Percentiles rank a stretch among this genome's conserved stretches.
Evolutionary conservation across 2,329 filamentous ascomycete genomes (phyloP).

Genomic region (Fusarium pilosicola): DNA sequence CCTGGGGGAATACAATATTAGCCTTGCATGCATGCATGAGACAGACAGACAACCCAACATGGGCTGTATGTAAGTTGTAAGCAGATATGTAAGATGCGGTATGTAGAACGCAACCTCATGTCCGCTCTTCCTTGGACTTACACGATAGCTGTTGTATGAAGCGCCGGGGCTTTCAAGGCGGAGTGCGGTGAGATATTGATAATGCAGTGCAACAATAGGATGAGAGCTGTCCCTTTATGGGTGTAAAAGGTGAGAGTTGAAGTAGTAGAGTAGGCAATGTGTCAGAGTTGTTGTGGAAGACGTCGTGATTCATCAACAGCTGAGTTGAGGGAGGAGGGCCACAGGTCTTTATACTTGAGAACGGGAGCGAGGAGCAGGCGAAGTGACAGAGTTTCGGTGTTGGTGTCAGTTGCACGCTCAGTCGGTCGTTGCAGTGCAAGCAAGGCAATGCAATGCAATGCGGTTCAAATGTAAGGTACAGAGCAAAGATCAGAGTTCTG

Average conservation of each 20-base stretch:
- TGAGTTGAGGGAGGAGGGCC: constrained; percentile 3
- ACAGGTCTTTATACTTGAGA: constrained; percentile 34
- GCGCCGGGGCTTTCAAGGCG: not conserved
- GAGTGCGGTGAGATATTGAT: constrained; percentile 9
- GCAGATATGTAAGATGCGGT: constrained; percentile 15
- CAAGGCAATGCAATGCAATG: not conserved
- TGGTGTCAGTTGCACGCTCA: constrained; percentile 13
- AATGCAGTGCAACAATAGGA: constrained; percentile 3
- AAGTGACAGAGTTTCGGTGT: constrained; percentile 1
- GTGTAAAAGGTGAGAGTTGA: constrained; percentile 1
- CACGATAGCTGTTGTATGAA: constrained; percentile 6
- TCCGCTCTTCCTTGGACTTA: constrained; percentile 23
- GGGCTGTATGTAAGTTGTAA: constrained; percentile 8
- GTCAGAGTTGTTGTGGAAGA: constrained; percentile 10
- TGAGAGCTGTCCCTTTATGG: not conserved
- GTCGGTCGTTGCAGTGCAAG: not conserved
- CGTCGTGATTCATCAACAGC: constrained; percentile 1
- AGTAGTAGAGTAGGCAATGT: constrained; percentile 1
- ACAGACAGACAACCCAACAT: constrained; percentile 19
- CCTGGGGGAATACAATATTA: constrained; percentile 35
- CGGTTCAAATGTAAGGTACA: constrained; percentile 4
- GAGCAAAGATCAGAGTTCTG: constrained; percentile 13
- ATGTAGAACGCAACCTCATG: constrained; percentile 13
- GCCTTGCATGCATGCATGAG: constrained; percentile 35
- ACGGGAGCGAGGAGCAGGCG: constrained; percentile 4